Evolutionary conservation across 2,329 filamentous ascomycete genomes (phyloP).

Genomic region (Clarireedia hainanense): DNA sequence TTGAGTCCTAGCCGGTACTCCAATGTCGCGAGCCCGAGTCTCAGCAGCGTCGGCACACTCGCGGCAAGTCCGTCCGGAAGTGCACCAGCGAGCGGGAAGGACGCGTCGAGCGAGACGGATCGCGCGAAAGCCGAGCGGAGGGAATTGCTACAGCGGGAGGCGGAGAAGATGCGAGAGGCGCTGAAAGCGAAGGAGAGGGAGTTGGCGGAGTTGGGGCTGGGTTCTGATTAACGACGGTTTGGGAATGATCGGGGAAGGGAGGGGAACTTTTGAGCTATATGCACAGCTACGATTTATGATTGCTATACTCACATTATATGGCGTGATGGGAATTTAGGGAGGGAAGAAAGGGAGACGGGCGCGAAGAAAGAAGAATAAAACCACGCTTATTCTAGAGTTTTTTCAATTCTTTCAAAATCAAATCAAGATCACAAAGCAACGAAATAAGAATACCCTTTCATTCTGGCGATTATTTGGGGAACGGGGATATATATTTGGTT

Average conservation of each 20-base stretch:
- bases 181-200: constrained; percentile 28
- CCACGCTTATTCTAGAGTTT: too few species aligned
- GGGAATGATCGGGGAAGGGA: too few species aligned
- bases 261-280: too few species aligned
- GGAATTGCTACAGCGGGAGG: constrained; percentile 60
- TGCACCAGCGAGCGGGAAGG: constrained; percentile 25
- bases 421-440: too few species aligned
- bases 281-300: constrained; percentile 2
- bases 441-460: too few species aligned
- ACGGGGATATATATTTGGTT: too few species aligned
- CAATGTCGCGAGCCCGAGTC: constrained; percentile 10
- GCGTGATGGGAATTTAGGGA: too few species aligned
- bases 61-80: constrained; percentile 29
- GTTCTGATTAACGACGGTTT: not conserved
- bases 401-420: too few species aligned
- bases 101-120: constrained; percentile 37
- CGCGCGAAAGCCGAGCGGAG: constrained; percentile 53
- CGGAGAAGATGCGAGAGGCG: constrained; percentile 56
- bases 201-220: constrained; percentile 22
- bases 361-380: too few species aligned
- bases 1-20: constrained; percentile 15
- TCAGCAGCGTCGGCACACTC: constrained; percentile 9
- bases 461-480: too few species aligned
- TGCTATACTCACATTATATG: not conserved
- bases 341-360: too few species aligned